phyloP scores from a whole-genome alignment of 2,329 filamentous ascomycete species.

The Lachnellula occidentalis region DNA sequence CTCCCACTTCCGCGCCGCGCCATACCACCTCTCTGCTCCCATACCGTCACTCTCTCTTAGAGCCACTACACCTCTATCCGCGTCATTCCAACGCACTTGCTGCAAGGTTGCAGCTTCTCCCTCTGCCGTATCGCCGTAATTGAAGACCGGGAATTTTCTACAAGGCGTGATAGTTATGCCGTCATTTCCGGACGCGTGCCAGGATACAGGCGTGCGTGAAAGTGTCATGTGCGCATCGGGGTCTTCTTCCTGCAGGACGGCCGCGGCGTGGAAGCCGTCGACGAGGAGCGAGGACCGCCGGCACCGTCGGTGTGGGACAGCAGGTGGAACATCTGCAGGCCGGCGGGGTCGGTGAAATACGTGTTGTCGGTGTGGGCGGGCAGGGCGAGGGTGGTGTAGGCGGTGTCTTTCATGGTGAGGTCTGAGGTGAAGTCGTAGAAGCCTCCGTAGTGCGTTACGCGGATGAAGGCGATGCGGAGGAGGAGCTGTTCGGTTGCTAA shows the following conservation, averaged over 20 bases:
- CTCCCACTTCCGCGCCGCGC: slow-evolving; percentile 70
- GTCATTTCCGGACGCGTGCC: slow-evolving; percentile 82
- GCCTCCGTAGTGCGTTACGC: slow-evolving; percentile 83
- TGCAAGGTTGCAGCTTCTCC: slow-evolving; percentile 39
- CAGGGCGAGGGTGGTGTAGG: slow-evolving; percentile 81
- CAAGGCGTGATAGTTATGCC: slow-evolving; percentile 76
- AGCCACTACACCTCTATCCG: slow-evolving; percentile 64
- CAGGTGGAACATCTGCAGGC: slow-evolving; percentile 88
- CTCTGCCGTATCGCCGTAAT: slow-evolving; percentile 44
- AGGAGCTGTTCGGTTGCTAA: slow-evolving; percentile 70
- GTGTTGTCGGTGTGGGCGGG: slow-evolving; percentile 90
- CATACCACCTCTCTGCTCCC: slow-evolving; percentile 59
- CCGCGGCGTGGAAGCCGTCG: slow-evolving; percentile 75
- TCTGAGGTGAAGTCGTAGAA: slow-evolving; percentile 89
- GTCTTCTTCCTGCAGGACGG: slow-evolving; percentile 49
- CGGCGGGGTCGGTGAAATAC: slow-evolving; percentile 89
- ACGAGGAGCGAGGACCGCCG: slow-evolving; percentile 75
- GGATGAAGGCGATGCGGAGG: slow-evolving; percentile 77
- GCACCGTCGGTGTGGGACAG: slow-evolving; percentile 66
- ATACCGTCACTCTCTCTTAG: slow-evolving; percentile 1
- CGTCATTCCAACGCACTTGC: slow-evolving; percentile 88
- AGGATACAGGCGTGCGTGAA: slow-evolving; percentile 53
- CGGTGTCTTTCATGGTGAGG: slow-evolving; percentile 80
- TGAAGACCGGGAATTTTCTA: slow-evolving; percentile 65
- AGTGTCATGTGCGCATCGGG: slow-evolving; percentile 54